Conservation (phyloP, 1,284 basidiomycete genomes). For the Leccinum olivaceoglutinosum region DNA sequence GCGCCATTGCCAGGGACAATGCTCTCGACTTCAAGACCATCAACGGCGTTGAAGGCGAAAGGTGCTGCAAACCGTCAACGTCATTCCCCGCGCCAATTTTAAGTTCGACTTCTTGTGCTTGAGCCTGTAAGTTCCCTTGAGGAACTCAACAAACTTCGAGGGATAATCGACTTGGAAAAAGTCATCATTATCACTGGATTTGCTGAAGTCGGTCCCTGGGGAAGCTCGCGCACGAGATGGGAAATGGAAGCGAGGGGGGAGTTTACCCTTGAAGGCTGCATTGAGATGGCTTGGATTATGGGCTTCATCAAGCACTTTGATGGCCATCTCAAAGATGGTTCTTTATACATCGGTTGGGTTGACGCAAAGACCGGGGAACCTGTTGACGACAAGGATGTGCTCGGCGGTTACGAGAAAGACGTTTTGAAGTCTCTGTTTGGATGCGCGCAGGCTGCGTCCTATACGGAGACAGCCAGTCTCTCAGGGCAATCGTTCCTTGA, state of each 20-base stretch:
- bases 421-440: conserved; percentile 62
- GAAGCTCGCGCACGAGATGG: conserved; percentile 97
- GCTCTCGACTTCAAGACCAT: conserved; percentile 90
- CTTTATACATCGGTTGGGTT: conserved; percentile 96
- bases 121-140: conserved; percentile 63
- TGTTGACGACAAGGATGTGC: conserved; percentile 98
- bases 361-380: conserved; percentile 92
- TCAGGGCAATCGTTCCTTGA: too few relatives aligned
- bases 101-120: conserved; percentile 43
- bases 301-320: conserved; percentile 98
- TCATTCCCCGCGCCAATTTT: conserved; percentile 96
- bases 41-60: too few relatives aligned
- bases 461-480: too few relatives aligned
- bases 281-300: conserved; percentile 96
- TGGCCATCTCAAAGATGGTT: conserved; percentile 88
- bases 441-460: too few relatives aligned
- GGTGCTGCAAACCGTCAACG: too few relatives aligned
- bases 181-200: conserved; percentile 95
- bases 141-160: conserved; percentile 74
- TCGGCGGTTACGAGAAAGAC: conserved; percentile 91
- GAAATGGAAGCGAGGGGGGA: conserved; percentile 95
- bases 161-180: conserved; percentile 91
- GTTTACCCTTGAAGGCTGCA: conserved; percentile 93
- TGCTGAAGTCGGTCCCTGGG: conserved; percentile 98
- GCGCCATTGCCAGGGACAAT: conserved; percentile 91